Base-by-base conservation (phyloP, 2,329 filamentous ascomycete species). In the Colletotrichum lentis region DNA sequence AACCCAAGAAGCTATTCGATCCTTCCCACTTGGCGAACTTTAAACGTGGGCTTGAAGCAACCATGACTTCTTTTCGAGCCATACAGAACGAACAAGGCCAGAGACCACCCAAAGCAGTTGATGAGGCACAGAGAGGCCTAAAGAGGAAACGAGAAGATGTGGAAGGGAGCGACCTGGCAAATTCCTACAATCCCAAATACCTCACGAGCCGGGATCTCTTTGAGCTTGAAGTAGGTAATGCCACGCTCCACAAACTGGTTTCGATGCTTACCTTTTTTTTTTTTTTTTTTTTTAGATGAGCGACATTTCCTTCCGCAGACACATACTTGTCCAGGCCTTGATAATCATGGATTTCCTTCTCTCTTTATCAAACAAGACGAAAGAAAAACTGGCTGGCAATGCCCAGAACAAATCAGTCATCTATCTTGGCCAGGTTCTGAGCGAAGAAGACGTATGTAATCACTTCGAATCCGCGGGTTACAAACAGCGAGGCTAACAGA, bases 121-220 rank as follows among this genome's bases (percentile, higher is more conserved):
- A 90, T 49, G 92, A 93, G 60, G 81, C 83, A 54, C 89, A 88
- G 70, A 86, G 86, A 71, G 88, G 87, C 37, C 75, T 84, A 61
- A 97, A 94, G 79, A 88, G 93, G 64, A 96, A 94, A 77, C 83
- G 86, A 50, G 84, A 86, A 12, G 84, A 84, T 49, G 80, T 80
- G 35, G 84, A 88, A 37, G 69, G 59, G 11, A 63, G 65, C 46
- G 89, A 90, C 69, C 81, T 90, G 58, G 85, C 89, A 27, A 91
- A 88, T 75, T 90, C 88, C 27, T 98, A 97, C 80, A 99, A 99
- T 74, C 95, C 96, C 1, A 99, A 98, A 76, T 99, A 99, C 77
- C 86, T 99, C 20, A 99, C 96, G n/a, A 98, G 94, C 77, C 88
- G 91, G 71, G 96, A 99, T 77, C 84, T 99, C 1, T 99, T 99